These are phyloP conservation scores for Yarrowia sp. DNA, from an alignment of 805 yeast genomes.

Conservation along the genomic window DNA sequence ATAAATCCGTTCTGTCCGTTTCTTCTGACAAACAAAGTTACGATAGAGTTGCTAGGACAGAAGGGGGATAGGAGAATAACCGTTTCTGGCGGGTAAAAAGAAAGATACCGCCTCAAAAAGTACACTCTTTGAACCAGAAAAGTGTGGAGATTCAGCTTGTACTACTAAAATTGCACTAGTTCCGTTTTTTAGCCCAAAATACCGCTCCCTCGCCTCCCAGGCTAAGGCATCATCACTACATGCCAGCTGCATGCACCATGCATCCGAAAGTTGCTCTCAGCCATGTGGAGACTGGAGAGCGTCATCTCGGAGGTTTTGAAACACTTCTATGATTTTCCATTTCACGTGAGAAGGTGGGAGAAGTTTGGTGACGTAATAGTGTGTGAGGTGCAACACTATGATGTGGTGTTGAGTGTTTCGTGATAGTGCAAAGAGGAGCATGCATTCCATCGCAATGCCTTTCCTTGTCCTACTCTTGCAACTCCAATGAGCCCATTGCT, in stretches of 20 bases:
- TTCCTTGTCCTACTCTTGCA: no score
- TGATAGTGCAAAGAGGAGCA: no score
- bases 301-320: constrained; percentile 3
- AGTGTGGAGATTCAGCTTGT: not conserved
- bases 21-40: constrained; percentile 11
- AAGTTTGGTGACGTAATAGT: no score
- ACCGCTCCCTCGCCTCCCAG: no score
- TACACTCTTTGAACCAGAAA: no score
- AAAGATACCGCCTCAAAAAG: not conserved
- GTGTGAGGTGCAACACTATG: no score
- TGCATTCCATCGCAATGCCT: no score
- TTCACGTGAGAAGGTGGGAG: not conserved
- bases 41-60: constrained; percentile 2
- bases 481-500: no score
- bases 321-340: constrained; percentile 2
- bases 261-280: constrained; percentile 12
- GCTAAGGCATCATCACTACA: constrained; percentile 5
- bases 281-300: constrained; percentile 12
- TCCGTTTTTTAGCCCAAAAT: no score
- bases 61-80: not conserved
- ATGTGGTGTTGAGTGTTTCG: no score
- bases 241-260: not conserved
- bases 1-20: no score
- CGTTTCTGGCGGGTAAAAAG: not conserved
- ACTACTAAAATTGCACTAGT: no score